These are phyloP conservation scores for Pichia manshurica DNA, from an alignment of 805 yeast species.

Conservation along the genomic window DNA sequence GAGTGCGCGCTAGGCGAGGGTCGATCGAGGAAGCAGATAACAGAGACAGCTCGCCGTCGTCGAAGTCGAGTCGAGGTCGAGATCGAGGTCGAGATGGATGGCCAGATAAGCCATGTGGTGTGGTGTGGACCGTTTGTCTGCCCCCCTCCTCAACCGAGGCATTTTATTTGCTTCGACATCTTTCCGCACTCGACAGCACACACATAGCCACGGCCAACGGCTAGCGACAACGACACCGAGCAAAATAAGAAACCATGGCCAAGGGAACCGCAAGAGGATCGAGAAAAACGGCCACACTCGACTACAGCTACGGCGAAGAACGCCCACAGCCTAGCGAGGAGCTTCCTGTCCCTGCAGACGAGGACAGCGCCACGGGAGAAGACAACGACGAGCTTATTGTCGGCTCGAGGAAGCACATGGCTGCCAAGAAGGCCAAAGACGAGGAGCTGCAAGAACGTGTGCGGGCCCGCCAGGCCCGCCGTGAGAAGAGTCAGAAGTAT, in stretches of 20 bases:
- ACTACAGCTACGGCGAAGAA: conserved; percentile 11
- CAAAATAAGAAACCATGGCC: not conserved
- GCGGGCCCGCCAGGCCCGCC: not conserved
- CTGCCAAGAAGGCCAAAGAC: not conserved
- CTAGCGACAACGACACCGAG: too few species aligned
- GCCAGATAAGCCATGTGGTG: too few species aligned
- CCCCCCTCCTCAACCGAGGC: too few species aligned
- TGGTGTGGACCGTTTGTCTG: too few species aligned
- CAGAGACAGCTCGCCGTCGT: too few species aligned
- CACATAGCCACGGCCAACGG: too few species aligned
- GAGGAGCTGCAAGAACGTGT: not conserved
- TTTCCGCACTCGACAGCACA: too few species aligned
- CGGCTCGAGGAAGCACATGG: conserved; percentile 10
- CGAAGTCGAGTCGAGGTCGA: too few species aligned
- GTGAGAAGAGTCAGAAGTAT: conserved; percentile 7
- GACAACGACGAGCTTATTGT: conserved; percentile 18
- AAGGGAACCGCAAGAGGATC: not conserved
- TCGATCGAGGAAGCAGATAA: too few species aligned
- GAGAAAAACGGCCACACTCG: conserved; percentile 1
- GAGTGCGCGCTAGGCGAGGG: too few species aligned
- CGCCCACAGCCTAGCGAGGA: not conserved
- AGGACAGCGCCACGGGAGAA: conserved; percentile 1
- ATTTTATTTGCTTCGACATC: too few species aligned
- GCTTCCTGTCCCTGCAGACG: conserved; percentile 1
- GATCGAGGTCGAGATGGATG: too few species aligned